Conservation (phyloP, 331 rosid genomes). For the Cucumis variabilis region DNA sequence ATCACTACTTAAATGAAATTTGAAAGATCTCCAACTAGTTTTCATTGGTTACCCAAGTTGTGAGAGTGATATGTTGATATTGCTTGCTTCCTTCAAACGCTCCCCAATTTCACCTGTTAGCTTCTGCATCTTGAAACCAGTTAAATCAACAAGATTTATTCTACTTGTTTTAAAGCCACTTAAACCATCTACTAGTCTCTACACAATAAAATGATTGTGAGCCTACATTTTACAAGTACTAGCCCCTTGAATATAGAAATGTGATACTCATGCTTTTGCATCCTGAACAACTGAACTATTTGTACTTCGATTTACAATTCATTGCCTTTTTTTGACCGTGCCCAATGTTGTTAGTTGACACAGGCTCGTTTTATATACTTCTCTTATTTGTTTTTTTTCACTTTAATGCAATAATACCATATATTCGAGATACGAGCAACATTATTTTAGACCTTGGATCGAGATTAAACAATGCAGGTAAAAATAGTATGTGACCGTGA, state of each 20-base stretch:
- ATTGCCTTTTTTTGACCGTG: not conserved
- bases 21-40: conserved; percentile 13
- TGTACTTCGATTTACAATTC: not conserved
- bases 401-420: not conserved
- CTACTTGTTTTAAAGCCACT: conserved; percentile 96
- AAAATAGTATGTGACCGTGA: conserved; percentile 99
- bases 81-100: conserved; percentile 98
- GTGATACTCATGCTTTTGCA: not conserved
- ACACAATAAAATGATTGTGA: conserved; percentile 42
- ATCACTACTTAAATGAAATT: conserved; percentile 1
- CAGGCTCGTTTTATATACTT: not conserved
- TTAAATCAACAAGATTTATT: conserved; percentile 97
- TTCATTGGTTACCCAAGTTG: conserved; percentile 86
- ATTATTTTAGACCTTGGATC: conserved; percentile 70
- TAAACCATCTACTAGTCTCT: conserved; percentile 78
- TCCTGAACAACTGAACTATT: not conserved
- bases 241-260: conserved; percentile 2
- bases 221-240: conserved; percentile 7
- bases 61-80: conserved; percentile 96
- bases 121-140: conserved; percentile 97
- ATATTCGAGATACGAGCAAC: not conserved
- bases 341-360: not conserved
- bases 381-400: no score
- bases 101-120: conserved; percentile 96
- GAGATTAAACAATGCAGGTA: conserved; percentile 93